Evolutionary conservation across 2,329 filamentous ascomycete genomes (phyloP), one percentile per base, ranked within the genome.

Genomic region (Tolypocladium pustulatum): DNA sequence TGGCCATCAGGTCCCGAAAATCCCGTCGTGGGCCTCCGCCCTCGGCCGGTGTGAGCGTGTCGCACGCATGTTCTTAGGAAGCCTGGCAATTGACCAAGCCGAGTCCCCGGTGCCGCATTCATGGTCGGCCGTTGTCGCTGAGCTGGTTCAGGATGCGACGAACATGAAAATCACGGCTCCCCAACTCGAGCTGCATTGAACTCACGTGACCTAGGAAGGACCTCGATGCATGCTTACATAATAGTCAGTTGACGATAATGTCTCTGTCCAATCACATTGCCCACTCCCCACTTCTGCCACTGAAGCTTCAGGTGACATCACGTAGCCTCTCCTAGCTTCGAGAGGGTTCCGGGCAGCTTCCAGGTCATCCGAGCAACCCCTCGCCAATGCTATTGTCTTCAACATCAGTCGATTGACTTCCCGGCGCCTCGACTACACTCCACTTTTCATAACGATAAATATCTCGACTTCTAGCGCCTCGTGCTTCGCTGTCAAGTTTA

Each of bases 61-160:
- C 79, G 78, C 62, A 77, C 65, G 63, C 72, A 76, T 62, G 72
- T 72, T 64, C 73, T 68, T 43, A 76, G 67, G 55, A 77, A 65
- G 61, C 72, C 71, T 34, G 76, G 73, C 67, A 81, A 71, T 68
- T 72, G 76, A 67, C 71, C 72, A 61, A 78, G 63, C 53, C 69
- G 67, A 57, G 69, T 66, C 57, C 64, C 62, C 51, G 68, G 62
- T 65, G 66, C 68, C 65, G 71, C 65, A 64, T 74, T 75, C 71
- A 78, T 74, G 63, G 67, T 71, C 58, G 62, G 41, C 63, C 60
- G 62, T 61, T 66, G 61, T 63, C 57, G 62, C 61, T 64, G 61
- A 61, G 58, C 57, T 57, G 34, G 25, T 52, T 22, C 25, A 56
- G 27, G 43, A 51, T 46, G 30, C 52, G 27, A 25, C 43, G 22